Evolutionary conservation across 78 protist species (phyloP).

Genomic region (Speleostelium caveatum): DNA sequence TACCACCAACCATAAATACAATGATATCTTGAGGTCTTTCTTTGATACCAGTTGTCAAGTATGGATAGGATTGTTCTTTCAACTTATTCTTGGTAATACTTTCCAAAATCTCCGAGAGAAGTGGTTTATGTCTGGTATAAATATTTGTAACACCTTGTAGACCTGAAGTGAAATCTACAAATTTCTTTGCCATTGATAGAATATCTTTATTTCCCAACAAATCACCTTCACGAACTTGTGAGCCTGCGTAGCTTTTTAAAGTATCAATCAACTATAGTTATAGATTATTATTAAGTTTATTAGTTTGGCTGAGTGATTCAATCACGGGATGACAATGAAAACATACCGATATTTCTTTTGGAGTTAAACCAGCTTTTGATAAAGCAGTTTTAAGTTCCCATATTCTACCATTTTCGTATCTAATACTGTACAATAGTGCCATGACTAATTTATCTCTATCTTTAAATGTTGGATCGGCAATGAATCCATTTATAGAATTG

Average conservation of each 20-base stretch:
- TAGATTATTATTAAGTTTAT: neutral
- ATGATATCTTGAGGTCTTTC: conserved; percentile 88
- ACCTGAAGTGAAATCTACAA: conserved; percentile 65
- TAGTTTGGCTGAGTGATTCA: too few relatives aligned
- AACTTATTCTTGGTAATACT: conserved; percentile 73
- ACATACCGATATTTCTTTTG: conserved; percentile 6
- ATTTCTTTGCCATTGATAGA: conserved; percentile 34
- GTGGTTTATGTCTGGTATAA: conserved; percentile 96
- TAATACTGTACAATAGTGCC: conserved; percentile 90
- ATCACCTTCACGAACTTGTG: conserved; percentile 76
- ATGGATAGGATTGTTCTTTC: conserved; percentile 73
- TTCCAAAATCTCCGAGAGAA: conserved; percentile 74
- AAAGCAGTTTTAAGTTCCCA: conserved; percentile 62
- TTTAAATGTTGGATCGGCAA: conserved; percentile 6
- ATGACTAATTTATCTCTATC: conserved; percentile 83
- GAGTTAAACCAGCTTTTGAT: conserved; percentile 20
- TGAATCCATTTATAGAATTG: neutral
- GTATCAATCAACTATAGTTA: conserved; percentile 9
- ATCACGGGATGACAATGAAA: too few relatives aligned
- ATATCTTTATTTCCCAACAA: conserved; percentile 82
- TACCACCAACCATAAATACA: conserved; percentile 94
- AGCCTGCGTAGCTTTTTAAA: conserved; percentile 89
- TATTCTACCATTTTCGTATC: conserved; percentile 85
- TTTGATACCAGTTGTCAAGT: neutral
- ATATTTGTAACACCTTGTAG: conserved; percentile 93